These are phyloP conservation scores for Chlamydomonas reinhardtii DNA, from an alignment of 163 green algal genomes.

Conservation along the genomic window DNA sequence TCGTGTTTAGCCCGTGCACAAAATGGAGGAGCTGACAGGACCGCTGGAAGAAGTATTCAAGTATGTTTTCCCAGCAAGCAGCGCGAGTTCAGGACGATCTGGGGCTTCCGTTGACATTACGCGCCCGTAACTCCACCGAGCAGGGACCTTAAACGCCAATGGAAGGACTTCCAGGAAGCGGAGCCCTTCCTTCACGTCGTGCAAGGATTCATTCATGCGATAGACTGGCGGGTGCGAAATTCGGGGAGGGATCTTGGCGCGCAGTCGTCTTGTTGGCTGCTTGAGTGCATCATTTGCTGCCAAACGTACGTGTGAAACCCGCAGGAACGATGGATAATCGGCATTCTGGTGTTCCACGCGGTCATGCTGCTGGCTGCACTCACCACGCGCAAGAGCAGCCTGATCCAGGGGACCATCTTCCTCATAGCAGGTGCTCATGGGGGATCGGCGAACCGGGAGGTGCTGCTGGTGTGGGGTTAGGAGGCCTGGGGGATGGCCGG, in stretches of 20 bases:
- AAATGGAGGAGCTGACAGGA: conserved; percentile 49
- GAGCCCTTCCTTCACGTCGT: conserved; percentile 49
- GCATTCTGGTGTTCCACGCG: conserved; percentile 56
- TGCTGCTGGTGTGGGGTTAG: neutral
- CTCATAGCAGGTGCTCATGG: conserved; percentile 47
- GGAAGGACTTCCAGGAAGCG: conserved; percentile 36
- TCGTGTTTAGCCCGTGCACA: too few species aligned
- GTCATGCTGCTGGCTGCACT: conserved; percentile 58
- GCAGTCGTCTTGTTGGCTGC: too few species aligned
- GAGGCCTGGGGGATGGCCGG: too few species aligned
- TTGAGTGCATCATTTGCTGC: too few species aligned
- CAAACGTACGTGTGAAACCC: too few species aligned
- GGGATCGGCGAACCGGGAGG: too few species aligned
- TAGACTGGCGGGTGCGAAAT: conserved; percentile 51
- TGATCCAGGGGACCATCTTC: conserved; percentile 58
- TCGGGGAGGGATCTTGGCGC: too few species aligned
- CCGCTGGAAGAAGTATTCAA: conserved; percentile 50
- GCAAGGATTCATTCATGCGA: conserved; percentile 48
- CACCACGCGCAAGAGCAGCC: conserved; percentile 44
- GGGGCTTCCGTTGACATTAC: too few species aligned
- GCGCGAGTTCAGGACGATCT: too few species aligned
- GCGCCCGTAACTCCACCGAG: neutral
- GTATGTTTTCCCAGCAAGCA: neutral
- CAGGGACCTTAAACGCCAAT: conserved; percentile 48
- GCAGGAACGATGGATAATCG: conserved; percentile 74